These are phyloP conservation scores for Mitragyna speciosa DNA, from an alignment of 257 asterid genomes.

Conservation along the genomic window DNA sequence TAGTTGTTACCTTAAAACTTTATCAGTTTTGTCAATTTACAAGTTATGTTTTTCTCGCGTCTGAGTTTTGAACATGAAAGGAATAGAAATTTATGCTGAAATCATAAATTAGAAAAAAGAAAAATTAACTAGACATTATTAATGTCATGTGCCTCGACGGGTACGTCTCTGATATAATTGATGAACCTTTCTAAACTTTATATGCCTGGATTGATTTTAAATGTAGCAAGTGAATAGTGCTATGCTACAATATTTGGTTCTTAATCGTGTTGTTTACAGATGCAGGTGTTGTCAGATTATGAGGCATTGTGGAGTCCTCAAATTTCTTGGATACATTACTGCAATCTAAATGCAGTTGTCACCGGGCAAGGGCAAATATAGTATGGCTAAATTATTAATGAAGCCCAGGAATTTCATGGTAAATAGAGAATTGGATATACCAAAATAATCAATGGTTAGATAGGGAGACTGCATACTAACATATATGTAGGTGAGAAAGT, in stretches of 20 bases:
- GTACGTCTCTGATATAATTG: neutral
- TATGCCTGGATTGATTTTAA: neutral
- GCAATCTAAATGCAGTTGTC: neutral
- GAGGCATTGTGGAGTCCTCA: neutral
- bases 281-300: neutral
- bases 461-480: neutral
- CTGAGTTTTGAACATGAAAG: no score
- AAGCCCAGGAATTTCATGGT: neutral
- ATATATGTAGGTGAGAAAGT: neutral
- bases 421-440: neutral
- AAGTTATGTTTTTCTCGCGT: no score
- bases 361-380: neutral
- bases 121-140: neutral
- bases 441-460: neutral
- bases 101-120: no score
- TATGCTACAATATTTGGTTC: neutral
- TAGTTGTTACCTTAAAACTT: no score
- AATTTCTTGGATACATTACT: neutral
- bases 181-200: neutral
- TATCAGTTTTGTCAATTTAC: no score
- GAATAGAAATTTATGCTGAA: no score
- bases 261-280: neutral
- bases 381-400: neutral
- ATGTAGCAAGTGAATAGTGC: neutral
- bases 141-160: neutral